Percentiles rank a stretch among this genome's conserved stretches.
Conservation (phyloP, 352 stramenopile genomes). For the Paralagenidium karlingii region DNA sequence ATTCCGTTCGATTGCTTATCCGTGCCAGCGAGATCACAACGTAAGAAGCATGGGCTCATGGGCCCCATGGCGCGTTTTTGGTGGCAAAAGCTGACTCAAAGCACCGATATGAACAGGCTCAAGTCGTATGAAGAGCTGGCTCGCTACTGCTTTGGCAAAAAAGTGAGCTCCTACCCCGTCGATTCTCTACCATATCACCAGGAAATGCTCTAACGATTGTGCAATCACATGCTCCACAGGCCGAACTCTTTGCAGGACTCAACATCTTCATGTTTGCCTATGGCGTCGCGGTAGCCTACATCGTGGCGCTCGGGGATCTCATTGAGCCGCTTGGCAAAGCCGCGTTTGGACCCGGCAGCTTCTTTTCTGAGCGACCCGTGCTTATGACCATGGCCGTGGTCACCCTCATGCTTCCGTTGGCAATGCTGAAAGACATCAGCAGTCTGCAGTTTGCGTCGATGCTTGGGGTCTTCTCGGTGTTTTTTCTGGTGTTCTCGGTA, state of each 20-base stretch:
- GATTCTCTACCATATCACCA: not conserved
- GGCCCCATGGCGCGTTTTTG: not conserved
- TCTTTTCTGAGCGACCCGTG: constrained; percentile 56
- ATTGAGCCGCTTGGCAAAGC: constrained; percentile 60
- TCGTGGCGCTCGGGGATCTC: constrained; percentile 78
- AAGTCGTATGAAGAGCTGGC: constrained; percentile 81
- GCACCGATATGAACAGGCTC: constrained; percentile 39
- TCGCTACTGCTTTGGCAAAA: constrained; percentile 74
- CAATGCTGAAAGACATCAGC: constrained; percentile 72
- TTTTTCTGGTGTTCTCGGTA: constrained; percentile 77
- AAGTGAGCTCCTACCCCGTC: constrained; percentile 15
- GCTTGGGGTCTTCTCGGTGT: constrained; percentile 68
- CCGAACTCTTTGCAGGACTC: constrained; percentile 71
- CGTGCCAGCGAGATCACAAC: constrained; percentile 66
- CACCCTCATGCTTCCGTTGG: constrained; percentile 72
- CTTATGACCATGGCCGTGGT: constrained; percentile 69
- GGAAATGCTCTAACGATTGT: not conserved
- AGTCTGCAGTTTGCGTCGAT: constrained; percentile 79
- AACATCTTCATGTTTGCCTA: constrained; percentile 83
- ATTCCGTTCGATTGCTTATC: constrained; percentile 74
- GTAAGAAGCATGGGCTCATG: too few relatives aligned
- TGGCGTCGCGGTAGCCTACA: constrained; percentile 69
- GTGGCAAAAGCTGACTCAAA: not conserved
- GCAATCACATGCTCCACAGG: constrained; percentile 10
- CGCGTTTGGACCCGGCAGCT: constrained; percentile 41